phyloP scores from a whole-genome alignment of 202 grass and related monocot genomes.

The Panicum virgatum region DNA sequence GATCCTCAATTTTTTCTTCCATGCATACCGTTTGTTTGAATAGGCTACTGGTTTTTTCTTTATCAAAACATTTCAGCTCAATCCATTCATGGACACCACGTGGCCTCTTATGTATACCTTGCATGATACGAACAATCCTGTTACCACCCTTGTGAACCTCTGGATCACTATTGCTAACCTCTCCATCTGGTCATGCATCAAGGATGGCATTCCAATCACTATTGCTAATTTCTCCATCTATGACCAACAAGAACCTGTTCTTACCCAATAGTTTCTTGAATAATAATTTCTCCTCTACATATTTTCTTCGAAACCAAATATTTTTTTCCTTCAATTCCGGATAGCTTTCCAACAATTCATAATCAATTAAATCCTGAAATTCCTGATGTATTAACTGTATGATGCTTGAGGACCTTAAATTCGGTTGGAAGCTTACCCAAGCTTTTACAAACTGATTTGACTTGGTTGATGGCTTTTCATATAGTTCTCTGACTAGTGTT shows the following conservation, averaged over 20 bases:
- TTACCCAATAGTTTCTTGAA: neutral
- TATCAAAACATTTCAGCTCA: neutral
- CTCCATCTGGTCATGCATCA: too few relatives aligned
- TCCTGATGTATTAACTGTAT: neutral
- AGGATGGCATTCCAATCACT: too few relatives aligned
- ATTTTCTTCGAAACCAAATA: neutral
- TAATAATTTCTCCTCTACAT: neutral
- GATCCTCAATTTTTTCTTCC: neutral
- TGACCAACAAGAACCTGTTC: neutral
- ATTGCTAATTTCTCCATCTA: too few relatives aligned
- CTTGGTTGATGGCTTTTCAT: neutral
- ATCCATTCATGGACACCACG: neutral
- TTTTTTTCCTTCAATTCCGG: neutral
- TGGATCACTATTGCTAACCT: neutral
- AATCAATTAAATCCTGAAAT: too few relatives aligned
- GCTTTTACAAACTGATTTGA: neutral
- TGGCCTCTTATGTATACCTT: neutral
- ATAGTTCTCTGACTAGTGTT: slow-evolving; percentile 9
- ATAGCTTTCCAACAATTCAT: too few relatives aligned
- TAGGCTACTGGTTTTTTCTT: neutral
- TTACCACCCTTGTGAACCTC: too few relatives aligned
- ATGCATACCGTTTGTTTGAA: neutral
- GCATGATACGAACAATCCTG: neutral
- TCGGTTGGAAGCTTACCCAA: slow-evolving; percentile 3
- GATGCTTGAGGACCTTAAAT: neutral